Evolutionary conservation across 208 protist species (phyloP), one percentile per base, ranked within the genome.

Genomic region (Herpetomonas samuelpessoai): DNA sequence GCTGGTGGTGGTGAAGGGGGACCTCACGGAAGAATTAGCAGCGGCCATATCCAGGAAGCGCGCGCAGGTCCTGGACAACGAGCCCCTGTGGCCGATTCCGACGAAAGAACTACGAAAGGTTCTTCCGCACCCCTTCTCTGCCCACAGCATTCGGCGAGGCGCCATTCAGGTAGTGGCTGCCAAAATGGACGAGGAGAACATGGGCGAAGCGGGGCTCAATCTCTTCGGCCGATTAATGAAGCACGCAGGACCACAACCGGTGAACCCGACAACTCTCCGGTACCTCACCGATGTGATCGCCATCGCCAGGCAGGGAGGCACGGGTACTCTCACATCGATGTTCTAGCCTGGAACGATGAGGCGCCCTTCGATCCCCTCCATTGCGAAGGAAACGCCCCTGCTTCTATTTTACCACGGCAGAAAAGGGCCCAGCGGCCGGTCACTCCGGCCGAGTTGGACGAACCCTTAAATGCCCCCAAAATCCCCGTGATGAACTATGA

Each of bases 171-270:
- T 29, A 24, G 57, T 24, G 6, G 50, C 30, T 24, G 4, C 28
- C 4, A 25, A 24, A 3, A 6, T 58, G 30, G 18, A 25, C 6
- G 21, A 54, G 10, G 24, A n/a, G n/a, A n/a, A n/a, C n/a, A n/a
- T n/a, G n/a, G n/a, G n/a, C n/a, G n/a, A n/a, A n/a, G n/a, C n/a
- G n/a, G n/a, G n/a, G n/a, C n/a, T 65, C 58, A 56, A 51, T 3
- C 44, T 72, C 18, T 47, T 72, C 28, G 57, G 16, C 26, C n/a
- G n/a, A n/a, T n/a, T n/a, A n/a, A n/a, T n/a, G n/a, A 72, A 72
- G 57, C 65, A 72, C 44, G 38, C 29, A 22, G 65, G 55, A n/a
- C 51, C 53, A 7, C 22, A 28, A 2, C n/a, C 44, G 14, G n/a
- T 31, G 29, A 57, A 58, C 65, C 18, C 65, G 56, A n/a, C 65